phyloP scores from a whole-genome alignment of 2,329 filamentous ascomycete genomes.

The Orbilia ellipsospora region DNA sequence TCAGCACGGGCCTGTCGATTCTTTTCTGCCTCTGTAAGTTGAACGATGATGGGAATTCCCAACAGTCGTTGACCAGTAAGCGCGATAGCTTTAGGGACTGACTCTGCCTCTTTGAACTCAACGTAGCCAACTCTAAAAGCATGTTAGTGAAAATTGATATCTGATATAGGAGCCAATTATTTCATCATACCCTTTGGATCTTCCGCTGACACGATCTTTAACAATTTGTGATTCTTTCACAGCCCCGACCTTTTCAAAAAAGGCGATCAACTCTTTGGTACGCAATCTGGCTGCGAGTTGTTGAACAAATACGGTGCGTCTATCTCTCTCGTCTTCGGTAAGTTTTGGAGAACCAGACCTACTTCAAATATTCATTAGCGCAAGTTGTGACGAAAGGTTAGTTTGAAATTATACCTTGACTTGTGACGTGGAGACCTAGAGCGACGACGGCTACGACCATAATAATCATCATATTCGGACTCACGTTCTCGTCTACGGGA shows the following conservation, averaged over 20 bases:
- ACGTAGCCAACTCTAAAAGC: slow-evolving; percentile 89
- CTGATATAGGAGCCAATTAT: slow-evolving; percentile 10
- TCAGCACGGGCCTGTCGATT: slow-evolving; percentile 85
- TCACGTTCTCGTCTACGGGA: slow-evolving; percentile 78
- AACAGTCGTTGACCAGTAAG: slow-evolving; percentile 98
- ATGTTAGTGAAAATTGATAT: slow-evolving; percentile 40
- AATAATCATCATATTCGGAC: slow-evolving; percentile 64
- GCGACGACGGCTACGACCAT: slow-evolving; percentile 65
- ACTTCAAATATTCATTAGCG: slow-evolving; percentile 41
- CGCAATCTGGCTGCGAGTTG: slow-evolving; percentile 93
- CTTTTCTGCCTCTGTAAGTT: slow-evolving; percentile 98
- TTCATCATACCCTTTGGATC: slow-evolving; percentile 87
- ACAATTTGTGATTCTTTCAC: slow-evolving; percentile 99
- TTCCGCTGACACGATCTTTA: slow-evolving; percentile 94
- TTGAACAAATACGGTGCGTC: slow-evolving; percentile 97
- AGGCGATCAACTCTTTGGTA: slow-evolving; percentile 89
- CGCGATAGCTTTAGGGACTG: slow-evolving; percentile 90
- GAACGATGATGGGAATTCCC: slow-evolving; percentile 98
- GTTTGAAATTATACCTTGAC: slow-evolving; percentile 54
- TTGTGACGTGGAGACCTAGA: slow-evolving; percentile 63
- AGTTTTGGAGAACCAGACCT: slow-evolving; percentile 75
- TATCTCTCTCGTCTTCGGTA: slow-evolving; percentile 95
- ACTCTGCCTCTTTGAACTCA: slow-evolving; percentile 97
- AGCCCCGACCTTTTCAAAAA: slow-evolving; percentile 93
- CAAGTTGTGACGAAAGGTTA: slow-evolving; percentile 31